Percentiles rank a stretch among this genome's conserved stretches.
phyloP scores from a whole-genome alignment of 1,284 basidiomycete genomes.

The Rhodotorula sp. region DNA sequence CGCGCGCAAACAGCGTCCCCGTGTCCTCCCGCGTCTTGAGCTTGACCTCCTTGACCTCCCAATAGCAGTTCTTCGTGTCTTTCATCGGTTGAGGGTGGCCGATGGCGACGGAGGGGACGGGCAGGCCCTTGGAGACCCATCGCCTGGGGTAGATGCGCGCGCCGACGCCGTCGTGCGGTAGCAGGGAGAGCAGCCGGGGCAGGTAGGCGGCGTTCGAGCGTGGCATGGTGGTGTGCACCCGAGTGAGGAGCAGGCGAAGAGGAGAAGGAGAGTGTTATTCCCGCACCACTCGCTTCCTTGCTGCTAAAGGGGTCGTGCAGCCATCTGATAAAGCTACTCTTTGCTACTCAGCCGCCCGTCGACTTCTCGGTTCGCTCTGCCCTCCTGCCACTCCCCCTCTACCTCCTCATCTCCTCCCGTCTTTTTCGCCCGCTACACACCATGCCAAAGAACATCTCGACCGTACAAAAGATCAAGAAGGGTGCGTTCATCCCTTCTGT shows the following conservation, averaged over 20 bases:
- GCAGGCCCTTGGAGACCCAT: slow-evolving; percentile 67
- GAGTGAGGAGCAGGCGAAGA: background rate
- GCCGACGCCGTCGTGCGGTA: slow-evolving; percentile 65
- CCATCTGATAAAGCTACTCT: background rate
- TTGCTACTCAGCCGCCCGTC: background rate
- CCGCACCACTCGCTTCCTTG: background rate
- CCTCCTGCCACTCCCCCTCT: background rate
- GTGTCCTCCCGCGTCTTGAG: slow-evolving; percentile 55
- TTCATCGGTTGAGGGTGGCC: background rate
- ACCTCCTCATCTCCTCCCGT: background rate
- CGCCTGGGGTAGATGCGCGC: slow-evolving; percentile 65
- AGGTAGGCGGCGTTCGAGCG: slow-evolving; percentile 9
- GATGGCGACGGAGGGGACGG: slow-evolving; percentile 44
- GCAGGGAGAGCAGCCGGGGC: slow-evolving; percentile 58
- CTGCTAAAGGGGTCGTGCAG: background rate
- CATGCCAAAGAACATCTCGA: slow-evolving; percentile 26
- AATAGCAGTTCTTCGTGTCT: slow-evolving; percentile 56
- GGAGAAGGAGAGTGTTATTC: background rate
- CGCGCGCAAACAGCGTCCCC: slow-evolving; percentile 70
- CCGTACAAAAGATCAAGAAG: slow-evolving; percentile 20
- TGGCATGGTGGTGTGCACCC: background rate
- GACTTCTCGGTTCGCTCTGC: background rate
- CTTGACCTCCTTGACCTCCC: slow-evolving; percentile 64
- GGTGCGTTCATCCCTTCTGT: background rate
- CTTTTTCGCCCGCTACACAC: background rate